Evolutionary conservation across 305 asterid genomes (phyloP), one percentile per base, ranked within the genome.

Genomic region (Fraxinus platypoda): DNA sequence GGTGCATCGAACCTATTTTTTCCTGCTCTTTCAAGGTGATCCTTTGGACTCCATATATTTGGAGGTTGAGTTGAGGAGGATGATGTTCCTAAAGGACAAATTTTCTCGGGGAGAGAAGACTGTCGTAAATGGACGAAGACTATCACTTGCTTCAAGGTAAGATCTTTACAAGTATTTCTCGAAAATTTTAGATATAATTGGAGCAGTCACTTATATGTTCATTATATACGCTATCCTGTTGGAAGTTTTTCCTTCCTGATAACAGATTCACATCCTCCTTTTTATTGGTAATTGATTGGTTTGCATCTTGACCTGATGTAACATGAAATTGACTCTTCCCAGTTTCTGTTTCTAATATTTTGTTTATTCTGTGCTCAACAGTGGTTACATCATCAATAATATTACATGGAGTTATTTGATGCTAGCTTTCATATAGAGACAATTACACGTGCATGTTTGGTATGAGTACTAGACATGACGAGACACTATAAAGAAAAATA

Each of bases 21-120:
- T 84, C 92, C 89, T 91, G 81, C 92, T 96, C 26, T 96, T 96
- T 85, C 97, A 86, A 88, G 98, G 99, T 5, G 99, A 96, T 84
- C 90, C 95, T 0, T 87, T 94, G 4, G 99, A 96, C 59, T 93
- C 98, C 62, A 86, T 94, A 84, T 96, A 96, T 87, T 78, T 96
- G 85, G 95, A 93, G 90, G 98, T 96, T 0, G 99, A 96, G 83
- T 43, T 90, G 80, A 90, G 99, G 88, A 91, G 98, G 87, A 87
- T 94, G 91, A 86, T 84, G 75, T 96, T 89, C 88, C 88, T 96
- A 78, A 92, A 87, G 81, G 90, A 91, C 30, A 90, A 88, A 83
- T 93, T 92, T 85, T 82, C 93, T 26, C 87, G 77, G 19, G 95
- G 95, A 64, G 94, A 88, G 81, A 88, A 83, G 73, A 91, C 97